Conservation (phyloP, 2,329 filamentous ascomycete genomes). For the Fusarium verrucosum region DNA sequence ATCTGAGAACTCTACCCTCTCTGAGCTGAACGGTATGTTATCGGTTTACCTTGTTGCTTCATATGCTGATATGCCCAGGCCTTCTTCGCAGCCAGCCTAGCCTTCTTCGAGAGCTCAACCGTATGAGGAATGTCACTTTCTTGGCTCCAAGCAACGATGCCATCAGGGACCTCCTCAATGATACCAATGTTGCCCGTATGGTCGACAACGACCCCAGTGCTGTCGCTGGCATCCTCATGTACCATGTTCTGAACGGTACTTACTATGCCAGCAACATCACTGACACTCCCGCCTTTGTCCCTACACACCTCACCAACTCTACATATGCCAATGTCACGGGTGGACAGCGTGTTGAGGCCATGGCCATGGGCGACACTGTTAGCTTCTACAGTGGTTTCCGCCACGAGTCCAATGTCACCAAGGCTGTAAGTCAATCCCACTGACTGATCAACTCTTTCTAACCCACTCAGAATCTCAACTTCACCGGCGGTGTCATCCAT, state of each 20-base stretch:
- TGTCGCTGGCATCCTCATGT: conserved; percentile 59
- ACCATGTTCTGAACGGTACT: conserved; percentile 65
- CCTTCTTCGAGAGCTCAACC: conserved; percentile 27
- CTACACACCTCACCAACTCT: conserved; percentile 55
- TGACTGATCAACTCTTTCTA: neutral
- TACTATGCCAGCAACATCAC: conserved; percentile 48
- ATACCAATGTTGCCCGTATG: conserved; percentile 53
- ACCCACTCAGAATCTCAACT: conserved; percentile 51
- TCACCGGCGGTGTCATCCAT: conserved; percentile 59
- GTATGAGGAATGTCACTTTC: conserved; percentile 47
- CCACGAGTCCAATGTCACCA: conserved; percentile 50
- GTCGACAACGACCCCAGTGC: conserved; percentile 52
- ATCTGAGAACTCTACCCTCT: conserved; percentile 44
- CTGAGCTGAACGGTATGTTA: conserved; percentile 35
- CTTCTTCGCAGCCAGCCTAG: conserved; percentile 40
- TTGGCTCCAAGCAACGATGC: conserved; percentile 66
- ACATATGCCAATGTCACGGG: conserved; percentile 54
- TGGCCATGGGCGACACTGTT: conserved; percentile 54
- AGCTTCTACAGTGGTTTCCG: conserved; percentile 57
- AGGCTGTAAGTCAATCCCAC: conserved; percentile 39
- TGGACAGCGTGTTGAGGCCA: conserved; percentile 55
- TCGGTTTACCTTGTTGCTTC: neutral
- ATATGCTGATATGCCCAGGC: conserved; percentile 29
- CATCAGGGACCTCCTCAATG: conserved; percentile 59
- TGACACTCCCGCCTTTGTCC: conserved; percentile 48